Evolutionary conservation across 202 grass and related monocot species (phyloP).

Genomic region (Hordeum pubiflorum): DNA sequence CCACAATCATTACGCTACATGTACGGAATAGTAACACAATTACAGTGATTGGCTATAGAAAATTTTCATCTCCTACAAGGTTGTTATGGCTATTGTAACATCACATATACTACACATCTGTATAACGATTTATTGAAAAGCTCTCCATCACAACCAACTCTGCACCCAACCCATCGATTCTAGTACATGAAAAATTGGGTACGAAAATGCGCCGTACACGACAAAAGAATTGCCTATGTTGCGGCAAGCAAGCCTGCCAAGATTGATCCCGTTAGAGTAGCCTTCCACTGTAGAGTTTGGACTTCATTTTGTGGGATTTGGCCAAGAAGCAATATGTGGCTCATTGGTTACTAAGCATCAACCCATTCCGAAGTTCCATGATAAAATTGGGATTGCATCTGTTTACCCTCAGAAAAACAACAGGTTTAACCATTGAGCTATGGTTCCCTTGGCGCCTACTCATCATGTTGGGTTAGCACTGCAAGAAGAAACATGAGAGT

Average conservation of each 20-base stretch:
- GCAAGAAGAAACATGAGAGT: slow-evolving; percentile 18
- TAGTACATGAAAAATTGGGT: background rate
- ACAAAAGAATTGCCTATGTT: slow-evolving; percentile 27
- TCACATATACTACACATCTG: slow-evolving; percentile 62
- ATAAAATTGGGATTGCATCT: background rate
- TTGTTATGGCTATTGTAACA: slow-evolving; percentile 31
- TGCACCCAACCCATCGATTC: slow-evolving; percentile 30
- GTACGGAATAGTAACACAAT: slow-evolving; percentile 20
- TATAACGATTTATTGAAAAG: slow-evolving; percentile 54
- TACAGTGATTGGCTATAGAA: slow-evolving; percentile 17
- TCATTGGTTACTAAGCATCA: slow-evolving; percentile 9
- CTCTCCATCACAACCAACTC: slow-evolving; percentile 30
- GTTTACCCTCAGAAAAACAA: background rate
- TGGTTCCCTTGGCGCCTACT: slow-evolving; percentile 25
- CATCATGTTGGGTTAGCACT: slow-evolving; percentile 69
- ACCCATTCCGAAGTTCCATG: background rate
- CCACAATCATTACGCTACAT: slow-evolving; percentile 27
- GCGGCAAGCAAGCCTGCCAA: background rate
- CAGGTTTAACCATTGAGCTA: background rate
- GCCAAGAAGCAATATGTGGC: slow-evolving; percentile 2
- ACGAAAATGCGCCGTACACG: slow-evolving; percentile 7
- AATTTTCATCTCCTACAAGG: slow-evolving; percentile 15
- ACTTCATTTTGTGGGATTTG: background rate
- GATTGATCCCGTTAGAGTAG: background rate
- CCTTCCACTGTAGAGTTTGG: background rate